Percentiles rank a stretch among this genome's conserved stretches.
phyloP scores from a whole-genome alignment of 495 filamentous ascomycete species.

The Lineolata rhizophorae region DNA sequence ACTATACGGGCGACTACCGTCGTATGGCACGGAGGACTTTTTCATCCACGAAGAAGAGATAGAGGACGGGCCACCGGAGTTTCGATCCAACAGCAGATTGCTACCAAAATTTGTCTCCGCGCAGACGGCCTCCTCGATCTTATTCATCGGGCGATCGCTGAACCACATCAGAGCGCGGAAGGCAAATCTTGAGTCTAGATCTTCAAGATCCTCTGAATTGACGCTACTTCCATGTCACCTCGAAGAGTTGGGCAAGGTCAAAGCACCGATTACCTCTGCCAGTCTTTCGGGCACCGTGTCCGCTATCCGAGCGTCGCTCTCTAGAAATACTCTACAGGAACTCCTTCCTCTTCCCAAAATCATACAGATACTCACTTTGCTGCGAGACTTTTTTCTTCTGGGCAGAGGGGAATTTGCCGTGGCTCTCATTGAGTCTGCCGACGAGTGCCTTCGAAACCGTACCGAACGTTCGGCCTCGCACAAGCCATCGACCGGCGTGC shows the following conservation, averaged over 20 bases:
- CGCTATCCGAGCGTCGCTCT: conserved; percentile 58
- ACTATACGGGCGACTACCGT: conserved; percentile 62
- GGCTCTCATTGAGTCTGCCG: conserved; percentile 62
- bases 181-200: conserved; percentile 14
- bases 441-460: conserved; percentile 40
- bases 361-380: conserved; percentile 49
- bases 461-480: conserved; percentile 19
- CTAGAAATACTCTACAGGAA: conserved; percentile 56
- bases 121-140: conserved; percentile 54
- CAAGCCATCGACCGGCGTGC: conserved; percentile 17
- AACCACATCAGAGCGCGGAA: conserved; percentile 46
- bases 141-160: conserved; percentile 78
- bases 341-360: conserved; percentile 57
- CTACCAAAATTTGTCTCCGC: conserved; percentile 59
- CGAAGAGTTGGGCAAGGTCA: conserved; percentile 41
- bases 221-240: conserved; percentile 54
- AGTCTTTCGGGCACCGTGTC: conserved; percentile 48
- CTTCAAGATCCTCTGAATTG: conserved; percentile 30
- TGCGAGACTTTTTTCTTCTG: conserved; percentile 74
- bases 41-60: conserved; percentile 36
- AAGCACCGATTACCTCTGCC: conserved; percentile 48
- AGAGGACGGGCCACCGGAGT: conserved; percentile 18
- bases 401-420: conserved; percentile 79
- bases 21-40: conserved; percentile 55
- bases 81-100: conserved; percentile 29